Base-by-base conservation (phyloP, 2,329 filamentous ascomycete genomes). In the Cordyceps cateniannulata region DNA sequence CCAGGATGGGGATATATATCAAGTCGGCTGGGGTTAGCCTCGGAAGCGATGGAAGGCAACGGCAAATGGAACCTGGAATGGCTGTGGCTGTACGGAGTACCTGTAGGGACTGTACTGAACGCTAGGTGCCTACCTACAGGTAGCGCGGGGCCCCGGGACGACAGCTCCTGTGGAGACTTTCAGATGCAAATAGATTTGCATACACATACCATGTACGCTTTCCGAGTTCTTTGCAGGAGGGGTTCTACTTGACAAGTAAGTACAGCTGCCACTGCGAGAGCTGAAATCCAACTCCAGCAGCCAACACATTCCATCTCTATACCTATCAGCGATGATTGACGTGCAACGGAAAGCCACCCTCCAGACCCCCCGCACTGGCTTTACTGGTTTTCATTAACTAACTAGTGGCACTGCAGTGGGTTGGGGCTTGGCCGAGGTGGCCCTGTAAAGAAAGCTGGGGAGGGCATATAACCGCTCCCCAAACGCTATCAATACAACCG, bases 1-100 rank as follows among this genome's bases (percentile, higher is more conserved):
- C 44, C 4, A 32, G 45, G 45, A 51, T 52, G 56, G 56, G 20
- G 56, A 59, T 59, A 59, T 59, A 59, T 59, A 59, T 44, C 29
- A 51, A 44, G 48, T 20, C 47, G 48, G 27, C 35, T 18, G 32
- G 35, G 25, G 35, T 50, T 59, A 59, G 56, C 56, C 56, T 59
- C 56, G 56, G 56, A 52, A 52, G 29, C 56, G 3, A 25, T 51
- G 16, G 22, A 38, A 29, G 56, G 47, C 24, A 20, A 59, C 29
- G 48, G 48, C 56, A 52, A 52, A 52, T 52, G 25, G 47, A 20
- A 53, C 38, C 44, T 59, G 38, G 47, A 35, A 29, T 57, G 45
- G 45, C 20, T 29, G 27, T 51, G 49, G 27, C n/a, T 35, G 49
- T 38, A 49, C 16, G 47, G n/a, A n/a, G n/a, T n/a, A n/a, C n/a